Evolutionary conservation across 768 basidiomycete species (phyloP).

Genomic region (Mycena belliarum): DNA sequence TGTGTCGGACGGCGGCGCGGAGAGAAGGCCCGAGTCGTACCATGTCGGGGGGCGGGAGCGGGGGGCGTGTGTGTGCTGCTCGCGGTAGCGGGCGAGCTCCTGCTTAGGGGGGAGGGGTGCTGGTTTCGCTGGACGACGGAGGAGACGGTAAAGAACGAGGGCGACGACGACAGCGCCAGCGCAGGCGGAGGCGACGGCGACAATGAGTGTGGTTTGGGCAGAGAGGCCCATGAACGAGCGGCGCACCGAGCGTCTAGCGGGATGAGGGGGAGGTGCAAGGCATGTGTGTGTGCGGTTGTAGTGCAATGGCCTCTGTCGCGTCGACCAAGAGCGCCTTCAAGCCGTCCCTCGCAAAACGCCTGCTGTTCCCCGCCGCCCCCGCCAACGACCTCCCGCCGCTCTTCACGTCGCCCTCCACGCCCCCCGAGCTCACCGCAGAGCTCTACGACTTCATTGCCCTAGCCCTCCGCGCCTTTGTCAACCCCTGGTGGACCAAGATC

Average conservation of each 20-base stretch:
- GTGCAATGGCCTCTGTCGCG: constrained; percentile 19
- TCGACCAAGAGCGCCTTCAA: constrained; percentile 28
- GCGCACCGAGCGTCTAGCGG: background rate
- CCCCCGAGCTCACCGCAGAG: constrained; percentile 63
- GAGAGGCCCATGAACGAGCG: constrained; percentile 14
- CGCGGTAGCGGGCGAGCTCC: constrained; percentile 62
- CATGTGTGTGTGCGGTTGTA: no score
- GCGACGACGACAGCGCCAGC: constrained; percentile 42
- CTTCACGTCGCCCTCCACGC: constrained; percentile 43
- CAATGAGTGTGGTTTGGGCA: constrained; percentile 45
- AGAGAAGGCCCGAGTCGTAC: constrained; percentile 24
- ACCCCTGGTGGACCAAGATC: constrained; percentile 86
- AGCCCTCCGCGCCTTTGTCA: constrained; percentile 73
- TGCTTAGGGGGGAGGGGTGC: constrained; percentile 66
- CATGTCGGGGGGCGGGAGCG: constrained; percentile 22
- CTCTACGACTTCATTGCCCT: constrained; percentile 82
- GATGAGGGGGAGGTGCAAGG: no score
- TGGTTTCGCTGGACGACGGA: constrained; percentile 35
- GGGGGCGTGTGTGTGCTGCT: constrained; percentile 34
- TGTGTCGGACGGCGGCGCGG: constrained; percentile 23
- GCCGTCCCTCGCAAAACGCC: constrained; percentile 50
- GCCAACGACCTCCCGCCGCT: constrained; percentile 52
- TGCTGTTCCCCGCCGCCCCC: constrained; percentile 61
- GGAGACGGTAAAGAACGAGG: constrained; percentile 37
- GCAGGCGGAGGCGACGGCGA: constrained; percentile 47